These are phyloP conservation scores for Cucurbitaria berberidis DNA, from an alignment of 2,329 filamentous ascomycete genomes.

Conservation along the genomic window DNA sequence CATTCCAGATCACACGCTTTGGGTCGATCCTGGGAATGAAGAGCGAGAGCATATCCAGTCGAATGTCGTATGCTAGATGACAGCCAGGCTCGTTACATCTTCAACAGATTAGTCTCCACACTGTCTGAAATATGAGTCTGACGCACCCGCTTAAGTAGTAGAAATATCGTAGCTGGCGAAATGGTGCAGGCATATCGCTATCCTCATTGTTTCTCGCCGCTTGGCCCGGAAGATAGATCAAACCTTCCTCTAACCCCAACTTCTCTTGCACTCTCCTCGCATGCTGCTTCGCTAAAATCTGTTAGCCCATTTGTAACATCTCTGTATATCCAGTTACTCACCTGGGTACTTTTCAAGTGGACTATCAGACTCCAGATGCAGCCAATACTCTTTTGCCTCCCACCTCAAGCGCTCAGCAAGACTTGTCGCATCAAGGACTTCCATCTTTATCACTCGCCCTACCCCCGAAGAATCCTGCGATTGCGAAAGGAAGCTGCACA, in stretches of 20 bases:
- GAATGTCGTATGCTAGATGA: conserved; percentile 63
- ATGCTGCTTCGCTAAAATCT: conserved; percentile 48
- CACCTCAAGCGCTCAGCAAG: conserved; percentile 36
- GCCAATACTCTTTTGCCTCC: conserved; percentile 41
- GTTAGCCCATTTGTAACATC: conserved; percentile 5
- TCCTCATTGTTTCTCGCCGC: conserved; percentile 60
- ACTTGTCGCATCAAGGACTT: conserved; percentile 33
- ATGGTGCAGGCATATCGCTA: conserved; percentile 63
- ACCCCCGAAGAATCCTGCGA: conserved; percentile 13
- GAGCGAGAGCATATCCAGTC: conserved; percentile 68
- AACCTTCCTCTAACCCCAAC: conserved; percentile 46
- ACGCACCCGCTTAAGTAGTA: conserved; percentile 63
- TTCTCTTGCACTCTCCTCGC: conserved; percentile 46
- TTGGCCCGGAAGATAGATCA: conserved; percentile 64
- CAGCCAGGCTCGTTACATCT: conserved; percentile 60
- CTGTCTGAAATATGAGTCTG: not conserved
- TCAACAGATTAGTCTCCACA: conserved; percentile 18
- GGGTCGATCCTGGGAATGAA: conserved; percentile 76
- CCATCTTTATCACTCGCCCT: conserved; percentile 26
- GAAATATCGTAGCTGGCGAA: conserved; percentile 67
- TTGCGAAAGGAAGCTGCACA: conserved; percentile 10
- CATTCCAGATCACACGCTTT: conserved; percentile 67
- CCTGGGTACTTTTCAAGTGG: conserved; percentile 50
- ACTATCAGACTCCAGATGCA: conserved; percentile 42
- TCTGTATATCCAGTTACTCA: conserved; percentile 17